Base-by-base conservation (phyloP, 257 asterid species). In the Penstemon eatonii region DNA sequence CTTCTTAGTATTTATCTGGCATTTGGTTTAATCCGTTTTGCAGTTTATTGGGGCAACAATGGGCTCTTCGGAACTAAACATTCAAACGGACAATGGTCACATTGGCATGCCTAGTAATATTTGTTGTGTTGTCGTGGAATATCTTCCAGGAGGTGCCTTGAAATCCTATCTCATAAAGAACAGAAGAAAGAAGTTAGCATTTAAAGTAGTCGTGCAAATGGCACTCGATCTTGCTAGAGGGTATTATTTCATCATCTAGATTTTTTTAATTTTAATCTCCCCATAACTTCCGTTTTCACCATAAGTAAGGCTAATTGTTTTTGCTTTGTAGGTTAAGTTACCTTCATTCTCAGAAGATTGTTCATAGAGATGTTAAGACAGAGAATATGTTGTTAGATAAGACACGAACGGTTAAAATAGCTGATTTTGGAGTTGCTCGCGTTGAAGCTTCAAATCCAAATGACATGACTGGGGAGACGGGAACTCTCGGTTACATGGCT, bases 401-500 rank as follows among this genome's bases (percentile, higher is more conserved):
- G 79, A 39, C 87, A 6, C 84, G 95, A 46, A 87, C 95, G 0
- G 89, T 89, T 8, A 89, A 89, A 65, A 89, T 89, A 60, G 96
- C 96, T 10, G 96, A 89, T 77, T 89, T 89, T 38, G 96, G 96
- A 44, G 95, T 89, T 67, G 96, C 96, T 40, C 94, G 97, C 10
- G 91, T 90, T 36, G 97, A 90, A 75, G 97, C 97, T 59, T 87
- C 95, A 0, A 90, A 90, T 75, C 97, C 97, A 33, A 86, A 86
- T 57, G 97, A 90, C 76, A 90, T 90, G 95, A 90, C 96, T 0
- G 96, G 95, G 59, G 96, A 90, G 78, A 90, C 96, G 0, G 96
- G 96, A 63, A 87, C 96, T 50, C 93, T 90, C 8, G 96, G 96
- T 53, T 90, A 90, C 82, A 90, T 90, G 96, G 96, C 96, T 67